A percentile compares a stretch with the other conserved stretches of the same genome.
These are phyloP conservation scores for Dillenia suffruticosa DNA, from an alignment of 164 flowering plant genomes.

Conservation along the genomic window DNA sequence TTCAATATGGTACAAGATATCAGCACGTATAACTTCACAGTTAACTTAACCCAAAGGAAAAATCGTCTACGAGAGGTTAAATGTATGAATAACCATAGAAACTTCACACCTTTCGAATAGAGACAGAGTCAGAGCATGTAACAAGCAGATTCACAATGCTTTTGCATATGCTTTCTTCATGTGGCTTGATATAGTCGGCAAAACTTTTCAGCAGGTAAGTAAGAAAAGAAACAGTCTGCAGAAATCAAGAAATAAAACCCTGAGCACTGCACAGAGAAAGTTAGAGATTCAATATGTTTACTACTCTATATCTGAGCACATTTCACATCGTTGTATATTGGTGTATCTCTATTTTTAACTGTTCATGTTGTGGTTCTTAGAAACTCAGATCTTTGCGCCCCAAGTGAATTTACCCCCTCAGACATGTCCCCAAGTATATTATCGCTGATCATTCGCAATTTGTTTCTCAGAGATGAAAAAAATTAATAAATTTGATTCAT, in stretches of 20 bases:
- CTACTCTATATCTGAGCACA: background rate
- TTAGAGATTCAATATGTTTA: too few species aligned
- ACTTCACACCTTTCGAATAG: slow-evolving; percentile 73
- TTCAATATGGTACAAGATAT: too few species aligned
- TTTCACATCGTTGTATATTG: too few species aligned
- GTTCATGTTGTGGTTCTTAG: too few species aligned
- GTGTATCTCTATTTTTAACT: too few species aligned
- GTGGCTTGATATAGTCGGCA: slow-evolving; percentile 89
- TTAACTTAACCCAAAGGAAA: background rate
- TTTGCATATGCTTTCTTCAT: slow-evolving; percentile 97
- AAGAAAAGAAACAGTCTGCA: slow-evolving; percentile 96
- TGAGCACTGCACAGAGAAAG: background rate
- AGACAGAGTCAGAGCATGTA: slow-evolving; percentile 93
- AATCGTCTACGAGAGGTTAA: background rate
- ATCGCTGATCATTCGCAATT: too few species aligned
- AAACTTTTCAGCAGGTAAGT: slow-evolving; percentile 93
- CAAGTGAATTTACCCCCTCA: too few species aligned
- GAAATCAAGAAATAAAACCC: slow-evolving; percentile 4
- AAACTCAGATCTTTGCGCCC: too few species aligned
- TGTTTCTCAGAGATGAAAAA: too few species aligned
- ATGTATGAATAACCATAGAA: background rate
- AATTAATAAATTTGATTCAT: too few species aligned
- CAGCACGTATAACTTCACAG: background rate
- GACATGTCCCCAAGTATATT: too few species aligned
- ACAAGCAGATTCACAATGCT: slow-evolving; percentile 97